Evolutionary conservation across 192 early-diverging fungal genomes (phyloP), one percentile per base, ranked within the genome.

Genomic region (Chytriomyces confervae): DNA sequence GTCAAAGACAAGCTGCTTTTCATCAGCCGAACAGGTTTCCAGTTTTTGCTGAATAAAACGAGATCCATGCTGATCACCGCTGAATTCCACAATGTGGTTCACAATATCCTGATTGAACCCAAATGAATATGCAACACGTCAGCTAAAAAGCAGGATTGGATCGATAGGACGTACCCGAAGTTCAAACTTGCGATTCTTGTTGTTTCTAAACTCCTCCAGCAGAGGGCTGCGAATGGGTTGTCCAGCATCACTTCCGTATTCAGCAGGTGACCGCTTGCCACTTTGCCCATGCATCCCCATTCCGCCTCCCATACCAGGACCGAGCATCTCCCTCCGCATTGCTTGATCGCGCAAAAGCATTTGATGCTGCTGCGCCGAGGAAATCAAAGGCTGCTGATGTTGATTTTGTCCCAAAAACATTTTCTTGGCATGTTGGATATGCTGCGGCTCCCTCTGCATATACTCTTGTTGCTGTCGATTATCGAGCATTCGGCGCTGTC

Each of bases 1-100:
- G 27, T 95, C 93, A 87, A 99, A 99, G 57, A 99, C 96, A 64
- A 95, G 86, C 83, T 97, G 92, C 86, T 97, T 98, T 75, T 99
- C 97, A 50, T 98, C 97, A 48, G 86, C 88, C 36, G 90, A 91
- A 9, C 95, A 96, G 0, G 92, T 93, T 82, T 99, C 97, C 27
- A 99, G 89, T 82, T 97, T 97, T 80, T 97, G 96, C 86, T 99
- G 97, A 84, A 99, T 98, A 76, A 98, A 99, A 13, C 97, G 92
- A 70, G 95, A 97, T 1, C 97, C 97, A 73, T 99, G 96, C 83
- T 99, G 97, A 83, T 99, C 97, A 75, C 95, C 94, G 81, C 95
- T 97, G 77, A 99, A 99, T 82, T 99, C 97, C 29, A 98, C 96
- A 80, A 99, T 94, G 81, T 91, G 90, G 27, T 92, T 93, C 57